Evolutionary conservation across 2,329 filamentous ascomycete genomes (phyloP).

Genomic region (Colletotrichum tanaceti): DNA sequence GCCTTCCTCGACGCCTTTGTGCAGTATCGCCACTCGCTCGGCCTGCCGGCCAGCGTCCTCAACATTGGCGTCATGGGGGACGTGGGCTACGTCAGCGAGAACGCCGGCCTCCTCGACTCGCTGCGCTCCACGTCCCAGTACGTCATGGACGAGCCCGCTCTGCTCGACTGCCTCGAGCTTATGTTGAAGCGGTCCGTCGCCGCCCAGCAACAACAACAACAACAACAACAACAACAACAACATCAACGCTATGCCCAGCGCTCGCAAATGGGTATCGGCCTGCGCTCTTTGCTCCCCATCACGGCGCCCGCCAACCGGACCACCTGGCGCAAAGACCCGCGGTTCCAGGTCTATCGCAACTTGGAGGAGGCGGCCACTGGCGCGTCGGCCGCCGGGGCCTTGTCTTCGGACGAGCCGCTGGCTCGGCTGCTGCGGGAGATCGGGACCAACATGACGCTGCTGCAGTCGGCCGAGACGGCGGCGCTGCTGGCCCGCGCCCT

Average conservation of each 20-base stretch:
- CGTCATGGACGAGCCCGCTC: constrained; percentile 37
- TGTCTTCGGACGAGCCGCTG: background rate
- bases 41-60: constrained; percentile 53
- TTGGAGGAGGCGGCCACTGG: background rate
- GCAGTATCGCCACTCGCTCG: constrained; percentile 49
- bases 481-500: background rate
- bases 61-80: constrained; percentile 54
- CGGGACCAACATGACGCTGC: no score
- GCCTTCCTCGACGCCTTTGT: constrained; percentile 54
- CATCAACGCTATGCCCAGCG: constrained; percentile 21
- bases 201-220: no score
- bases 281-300: constrained; percentile 32
- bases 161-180: constrained; percentile 23
- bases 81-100: constrained; percentile 50
- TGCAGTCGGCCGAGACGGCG: background rate
- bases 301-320: constrained; percentile 27
- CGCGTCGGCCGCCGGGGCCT: background rate
- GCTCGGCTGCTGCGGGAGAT: background rate
- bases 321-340: constrained; percentile 40
- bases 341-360: constrained; percentile 44
- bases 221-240: no score
- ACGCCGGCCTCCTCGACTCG: constrained; percentile 30
- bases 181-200: background rate
- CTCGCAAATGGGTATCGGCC: background rate
- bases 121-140: constrained; percentile 15